Evolutionary conservation across 768 basidiomycete genomes (phyloP), one percentile per base, ranked within the genome.

Genomic region (Boletus rex-veris): DNA sequence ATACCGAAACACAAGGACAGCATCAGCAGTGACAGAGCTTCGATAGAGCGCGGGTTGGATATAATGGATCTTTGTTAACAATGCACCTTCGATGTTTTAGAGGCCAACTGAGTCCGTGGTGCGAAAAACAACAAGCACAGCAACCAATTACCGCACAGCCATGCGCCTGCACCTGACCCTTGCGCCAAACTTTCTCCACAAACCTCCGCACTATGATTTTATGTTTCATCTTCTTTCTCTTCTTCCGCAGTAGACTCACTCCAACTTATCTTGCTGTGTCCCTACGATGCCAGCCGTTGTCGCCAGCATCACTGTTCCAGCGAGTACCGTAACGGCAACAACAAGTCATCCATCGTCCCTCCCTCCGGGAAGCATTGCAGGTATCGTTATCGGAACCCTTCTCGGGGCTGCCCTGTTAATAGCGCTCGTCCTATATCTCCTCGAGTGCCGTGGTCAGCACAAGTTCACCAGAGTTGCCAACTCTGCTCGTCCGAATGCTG

Each of bases 341-440:
- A 9, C 45, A 5, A 2, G 7, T 19, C 2, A 14, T 16, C 3
- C 51, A 15, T 26, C 56, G 7, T 40, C 58, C 9, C 38, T 65
- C 15, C 53, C 65, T 21, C 2, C 61, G 0, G 42, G 36, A 2
- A 19, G 44, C 14, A 45, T 67, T 15, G 61, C 59, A 11, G 63
- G 56, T 36, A 68, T 71, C 45, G 39, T 60, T 19, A 19, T 71
- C 10, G 68, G 61, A 8, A 14, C 26, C 31, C 42, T 65, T 9
- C 15, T 63, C 3, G 70, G 52, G 1, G 44, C 44, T 35, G 30
- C 43, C 30, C 18, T 64, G 10, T 18, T 71, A 16, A 50, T 57
- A 15, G 28, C 3, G 3, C 54, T 61, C 38, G 24, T 51, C 26
- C 9, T 63, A 1, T 60, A 48, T 37, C 51, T 69, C 26, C 39